Conservation (phyloP, 306 rosid species). For the cucumber (Cucumis sativus) region Cucumber_9930_V3 NC_026658.2:15740001-15740500, state of each 20-base stretch:
- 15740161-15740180: not conserved
- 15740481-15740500: too few relatives aligned
- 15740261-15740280: not conserved
- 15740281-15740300: not conserved
- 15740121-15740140: not conserved
- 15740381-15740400: not conserved
- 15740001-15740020: not conserved
- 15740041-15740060: not conserved
- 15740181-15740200: too few relatives aligned
- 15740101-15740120: not conserved
- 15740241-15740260: too few relatives aligned
- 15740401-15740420: not conserved
- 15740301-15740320: too few relatives aligned
- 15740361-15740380: not conserved
- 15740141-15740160: too few relatives aligned
- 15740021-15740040: not conserved
- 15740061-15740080: not conserved
- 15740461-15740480: not conserved
- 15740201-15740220: too few relatives aligned
- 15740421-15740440: not conserved
- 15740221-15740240: too few relatives aligned
- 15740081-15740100: not conserved
- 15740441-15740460: not conserved
- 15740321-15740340: too few relatives aligned
- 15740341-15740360: not conserved